Base-by-base conservation (phyloP, 768 basidiomycete species). In the Pleurotus giganteus region DNA sequence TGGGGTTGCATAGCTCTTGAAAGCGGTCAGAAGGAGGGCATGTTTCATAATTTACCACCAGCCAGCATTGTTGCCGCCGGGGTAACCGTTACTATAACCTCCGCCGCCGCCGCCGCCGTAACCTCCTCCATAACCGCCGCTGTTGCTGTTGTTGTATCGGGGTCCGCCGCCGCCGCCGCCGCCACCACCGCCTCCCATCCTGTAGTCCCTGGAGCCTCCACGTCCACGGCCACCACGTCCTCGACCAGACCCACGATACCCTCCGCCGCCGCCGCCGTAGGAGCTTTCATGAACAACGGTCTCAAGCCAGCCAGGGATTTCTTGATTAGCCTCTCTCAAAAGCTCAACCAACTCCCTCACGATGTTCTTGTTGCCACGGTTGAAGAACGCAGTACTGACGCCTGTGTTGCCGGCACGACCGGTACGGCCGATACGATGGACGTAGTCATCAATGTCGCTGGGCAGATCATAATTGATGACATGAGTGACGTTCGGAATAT, bases 341-440 rank as follows among this genome's bases (percentile, higher is more conserved):
- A 99, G 82, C 69, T 98, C 96, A 47, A 99, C 75, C 42, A 99
- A 79, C 63, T 97, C 95, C 54, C 87, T 84, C 53, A 90, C 93
- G 57, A 98, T 94, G 69, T 90, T 89, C 69, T 86, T 88, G 76
- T 97, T 98, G 52, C 89, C 89, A 12, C 92, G 83, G 68, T 94
- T 94, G 80, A 93, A 93, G 81, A 99, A 98, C 4, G 96, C 94
- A 12, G 97, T 99, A 23, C 90, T 88, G 60, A 87, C 81, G 78
- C 97, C 97, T 9, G 89, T 92, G 78, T 99, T 99, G 47, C 97
- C 97, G 7, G 97, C 97, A 83, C 97, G 95, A 42, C 97, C 97
- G 12, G 94, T 96, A 78, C 94, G 90, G 78, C 94, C 94, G 64
- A 95, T 96, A 65, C 94, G 94, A 69, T 98, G 95, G 43, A 98